Conservation (phyloP, 2,329 filamentous ascomycete genomes). For the Dactylellina drechsleri region DNA sequence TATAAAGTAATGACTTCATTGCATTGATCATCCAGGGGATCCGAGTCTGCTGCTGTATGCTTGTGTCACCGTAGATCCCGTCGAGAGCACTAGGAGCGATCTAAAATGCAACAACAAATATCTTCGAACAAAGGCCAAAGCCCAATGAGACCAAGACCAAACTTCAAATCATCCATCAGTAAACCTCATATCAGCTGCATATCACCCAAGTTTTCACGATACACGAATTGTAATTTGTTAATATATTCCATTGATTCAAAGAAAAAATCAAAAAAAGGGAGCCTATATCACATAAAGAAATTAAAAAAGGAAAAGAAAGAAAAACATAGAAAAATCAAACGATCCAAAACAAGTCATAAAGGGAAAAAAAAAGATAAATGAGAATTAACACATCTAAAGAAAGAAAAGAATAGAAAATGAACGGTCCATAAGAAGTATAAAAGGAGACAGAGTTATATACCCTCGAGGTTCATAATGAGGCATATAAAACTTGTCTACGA, state of each 20-base stretch:
- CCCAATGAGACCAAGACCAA: too few species aligned
- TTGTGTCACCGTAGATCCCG: too few species aligned
- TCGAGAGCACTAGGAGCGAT: too few species aligned
- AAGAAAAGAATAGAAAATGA: slow-evolving; percentile 18
- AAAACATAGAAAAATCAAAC: slow-evolving; percentile 1
- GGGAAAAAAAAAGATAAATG: slow-evolving; percentile 12
- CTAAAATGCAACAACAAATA: too few species aligned
- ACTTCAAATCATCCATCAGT: too few species aligned
- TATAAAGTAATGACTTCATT: too few species aligned
- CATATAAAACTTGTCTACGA: background rate
- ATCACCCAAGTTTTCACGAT: background rate
- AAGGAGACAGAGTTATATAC: slow-evolving; percentile 25
- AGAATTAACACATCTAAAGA: slow-evolving; percentile 32
- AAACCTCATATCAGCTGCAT: too few species aligned
- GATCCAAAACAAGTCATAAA: slow-evolving; percentile 30
- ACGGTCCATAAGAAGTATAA: slow-evolving; percentile 37
- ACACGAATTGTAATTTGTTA: background rate
- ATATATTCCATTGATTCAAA: slow-evolving; percentile 43
- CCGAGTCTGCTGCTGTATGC: too few species aligned
- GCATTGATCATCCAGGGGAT: too few species aligned
- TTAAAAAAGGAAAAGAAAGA: slow-evolving; percentile 13
- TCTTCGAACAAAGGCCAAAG: too few species aligned
- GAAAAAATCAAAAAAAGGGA: slow-evolving; percentile 22
- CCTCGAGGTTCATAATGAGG: slow-evolving; percentile 38
- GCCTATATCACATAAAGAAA: slow-evolving; percentile 54